Conservation (phyloP, 306 rosid genomes). For the Acacia melanoxylon region DNA sequence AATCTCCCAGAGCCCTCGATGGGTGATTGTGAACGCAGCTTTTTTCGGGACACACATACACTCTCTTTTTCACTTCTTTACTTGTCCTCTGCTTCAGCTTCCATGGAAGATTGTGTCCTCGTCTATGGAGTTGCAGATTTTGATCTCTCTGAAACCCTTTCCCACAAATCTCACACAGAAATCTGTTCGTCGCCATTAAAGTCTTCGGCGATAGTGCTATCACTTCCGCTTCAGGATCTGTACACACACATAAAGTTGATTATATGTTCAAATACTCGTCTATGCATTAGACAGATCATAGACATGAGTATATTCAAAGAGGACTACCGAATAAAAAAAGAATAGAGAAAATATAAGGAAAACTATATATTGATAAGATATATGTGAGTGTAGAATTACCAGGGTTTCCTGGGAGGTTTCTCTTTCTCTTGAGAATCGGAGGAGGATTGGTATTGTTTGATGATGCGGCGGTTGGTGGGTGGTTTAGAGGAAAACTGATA, state of each 20-base stretch:
- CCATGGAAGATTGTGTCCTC: conserved; percentile 96
- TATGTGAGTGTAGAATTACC: conserved; percentile 43
- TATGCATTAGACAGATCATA: not conserved
- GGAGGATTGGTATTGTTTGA: conserved; percentile 20
- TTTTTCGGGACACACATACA: conserved; percentile 86
- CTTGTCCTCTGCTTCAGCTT: conserved; percentile 79
- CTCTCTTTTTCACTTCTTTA: conserved; percentile 71
- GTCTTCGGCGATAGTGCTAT: conserved; percentile 88
- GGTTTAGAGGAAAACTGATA: conserved; percentile 46
- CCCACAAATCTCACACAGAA: conserved; percentile 85
- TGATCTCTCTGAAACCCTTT: conserved; percentile 92
- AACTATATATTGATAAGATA: not conserved
- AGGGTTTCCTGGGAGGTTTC: conserved; percentile 92
- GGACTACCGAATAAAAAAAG: not conserved
- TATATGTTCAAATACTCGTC: not conserved
- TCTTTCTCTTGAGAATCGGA: conserved; percentile 68
- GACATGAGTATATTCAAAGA: not conserved
- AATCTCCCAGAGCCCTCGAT: conserved; percentile 83
- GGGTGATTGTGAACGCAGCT: conserved; percentile 78
- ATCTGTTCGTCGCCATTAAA: conserved; percentile 81
- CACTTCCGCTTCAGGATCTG: conserved; percentile 96
- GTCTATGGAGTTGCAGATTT: conserved; percentile 79
- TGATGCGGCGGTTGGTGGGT: conserved; percentile 38
- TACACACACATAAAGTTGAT: not conserved
- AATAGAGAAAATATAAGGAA: not conserved